Evolutionary conservation across 2,329 filamentous ascomycete genomes (phyloP).

Genomic region (Nigrograna mackinnonii): DNA sequence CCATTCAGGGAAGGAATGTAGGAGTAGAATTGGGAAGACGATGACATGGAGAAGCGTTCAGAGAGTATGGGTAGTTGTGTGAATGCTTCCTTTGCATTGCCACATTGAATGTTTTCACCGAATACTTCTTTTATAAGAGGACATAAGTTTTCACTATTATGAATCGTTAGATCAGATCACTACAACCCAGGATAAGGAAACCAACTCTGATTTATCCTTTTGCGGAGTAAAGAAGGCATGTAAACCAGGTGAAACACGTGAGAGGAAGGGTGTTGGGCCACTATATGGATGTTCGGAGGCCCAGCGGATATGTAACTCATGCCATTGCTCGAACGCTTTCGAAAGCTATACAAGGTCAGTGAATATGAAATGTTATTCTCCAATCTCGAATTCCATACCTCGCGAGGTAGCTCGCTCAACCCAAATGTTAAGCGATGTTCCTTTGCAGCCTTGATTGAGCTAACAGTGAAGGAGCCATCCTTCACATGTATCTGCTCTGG

Average conservation of each 20-base stretch:
- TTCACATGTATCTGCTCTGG: conserved; percentile 65
- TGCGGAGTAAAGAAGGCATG: conserved; percentile 77
- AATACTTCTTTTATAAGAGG: conserved; percentile 62
- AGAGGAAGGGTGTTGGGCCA: conserved; percentile 70
- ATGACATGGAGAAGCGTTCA: conserved; percentile 64
- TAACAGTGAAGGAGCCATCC: conserved; percentile 58
- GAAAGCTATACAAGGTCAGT: conserved; percentile 54
- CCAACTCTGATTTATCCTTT: conserved; percentile 41
- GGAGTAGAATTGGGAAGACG: conserved; percentile 73
- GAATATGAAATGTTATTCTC: not conserved
- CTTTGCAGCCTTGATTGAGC: conserved; percentile 67
- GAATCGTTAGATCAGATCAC: not conserved
- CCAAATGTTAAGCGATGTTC: conserved; percentile 79
- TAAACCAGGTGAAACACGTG: conserved; percentile 76
- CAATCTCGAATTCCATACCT: conserved; percentile 47
- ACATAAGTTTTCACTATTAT: conserved; percentile 56
- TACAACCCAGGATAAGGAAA: not conserved
- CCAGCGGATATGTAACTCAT: conserved; percentile 82
- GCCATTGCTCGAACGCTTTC: conserved; percentile 63
- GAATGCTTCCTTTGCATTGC: conserved; percentile 60
- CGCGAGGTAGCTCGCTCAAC: conserved; percentile 72
- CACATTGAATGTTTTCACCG: conserved; percentile 59
- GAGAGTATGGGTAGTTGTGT: conserved; percentile 60
- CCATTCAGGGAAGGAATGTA: conserved; percentile 60
- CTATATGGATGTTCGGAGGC: conserved; percentile 62